Evolutionary conservation across 768 basidiomycete species (phyloP), one percentile per base, ranked within the genome.

Genomic region (Leucosporidium yakuticum): DNA sequence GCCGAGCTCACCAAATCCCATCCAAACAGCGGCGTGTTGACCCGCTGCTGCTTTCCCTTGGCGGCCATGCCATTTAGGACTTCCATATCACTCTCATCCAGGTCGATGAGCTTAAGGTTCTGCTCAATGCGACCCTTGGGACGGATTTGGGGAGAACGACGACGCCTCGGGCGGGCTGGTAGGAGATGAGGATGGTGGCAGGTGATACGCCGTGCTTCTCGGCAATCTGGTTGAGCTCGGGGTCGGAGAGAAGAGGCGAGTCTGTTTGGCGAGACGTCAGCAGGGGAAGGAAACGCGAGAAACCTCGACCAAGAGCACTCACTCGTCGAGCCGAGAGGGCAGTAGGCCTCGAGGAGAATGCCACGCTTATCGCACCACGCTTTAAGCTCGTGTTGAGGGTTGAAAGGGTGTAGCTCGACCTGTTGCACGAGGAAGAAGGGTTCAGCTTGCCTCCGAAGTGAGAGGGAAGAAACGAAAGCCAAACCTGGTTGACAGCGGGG

Each of bases 81-180:
- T 21, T 58, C 36, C 57, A 58, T 58, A 36, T 58, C 57, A 21
- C 32, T 23, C 1, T 4, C 6, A 44, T 48, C 58, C n/a, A 60
- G 39, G 39, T 5, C 9, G n/a, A n/a, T n/a, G n/a, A n/a, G n/a
- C n/a, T n/a, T n/a, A 11, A 17, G 34, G 23, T 17, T 7, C 31
- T 27, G 20, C 34, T 58, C 57, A 23, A 58, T 58, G 34, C 34
- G 57, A n/a, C 9, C 12, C 20, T 34, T 58, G 57, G 34, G 48
- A 90, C 89, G 12, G 87, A 88, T 80, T 91, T 91, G 36, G 88
- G 82, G 53, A 91, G 80, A 29, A 88, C 88, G 44, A 88, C 82
- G 55, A 85, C 80, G 53, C 83, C 85, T 76, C 88, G 87, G 19
- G 83, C 81, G 63, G 87, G 85, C 71, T 90, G 87, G 55, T 89